phyloP scores from a whole-genome alignment of 768 basidiomycete species.

The Kwoniella botswanensis region DNA sequence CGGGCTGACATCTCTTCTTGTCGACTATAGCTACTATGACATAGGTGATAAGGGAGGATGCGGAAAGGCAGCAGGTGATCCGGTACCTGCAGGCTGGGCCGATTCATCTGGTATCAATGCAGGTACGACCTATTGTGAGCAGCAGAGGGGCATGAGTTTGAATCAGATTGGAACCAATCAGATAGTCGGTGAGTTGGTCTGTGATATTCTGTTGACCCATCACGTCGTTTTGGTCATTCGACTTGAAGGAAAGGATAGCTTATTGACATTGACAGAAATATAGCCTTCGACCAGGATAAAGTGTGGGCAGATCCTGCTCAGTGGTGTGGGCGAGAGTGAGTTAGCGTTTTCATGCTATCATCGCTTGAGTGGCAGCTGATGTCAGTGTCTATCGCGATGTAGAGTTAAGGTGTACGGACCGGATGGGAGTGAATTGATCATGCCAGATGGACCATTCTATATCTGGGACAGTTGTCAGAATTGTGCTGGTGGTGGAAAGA shows the following conservation, averaged over 20 bases:
- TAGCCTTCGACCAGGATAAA: conserved; percentile 24
- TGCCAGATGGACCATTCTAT: conserved; percentile 22
- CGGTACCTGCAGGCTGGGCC: conserved; percentile 21
- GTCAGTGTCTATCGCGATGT: not conserved
- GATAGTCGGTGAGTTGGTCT: conserved; percentile 24
- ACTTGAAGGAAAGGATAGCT: not conserved
- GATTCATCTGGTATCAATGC: conserved; percentile 15
- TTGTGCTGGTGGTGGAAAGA: conserved; percentile 17
- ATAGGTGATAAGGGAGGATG: conserved; percentile 17
- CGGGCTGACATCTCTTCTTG: not conserved
- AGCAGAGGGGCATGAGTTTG: conserved; percentile 16
- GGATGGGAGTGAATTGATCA: conserved; percentile 7
- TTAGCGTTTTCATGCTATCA: not conserved
- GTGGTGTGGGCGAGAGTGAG: conserved; percentile 32
- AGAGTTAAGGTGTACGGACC: conserved; percentile 22
- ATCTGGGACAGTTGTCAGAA: conserved; percentile 30
- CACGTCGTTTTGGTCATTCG: too few relatives aligned
- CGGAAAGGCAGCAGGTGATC: conserved; percentile 2
- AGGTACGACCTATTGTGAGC: conserved; percentile 19
- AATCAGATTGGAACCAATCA: conserved; percentile 21
- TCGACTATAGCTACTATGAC: conserved; percentile 25
- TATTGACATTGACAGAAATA: not conserved
- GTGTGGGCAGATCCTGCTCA: conserved; percentile 22
- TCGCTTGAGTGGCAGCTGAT: not conserved
- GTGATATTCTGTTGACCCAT: not conserved